Conservation (phyloP, 495 filamentous ascomycete genomes). For the Penicillium bialowiezense region DNA sequence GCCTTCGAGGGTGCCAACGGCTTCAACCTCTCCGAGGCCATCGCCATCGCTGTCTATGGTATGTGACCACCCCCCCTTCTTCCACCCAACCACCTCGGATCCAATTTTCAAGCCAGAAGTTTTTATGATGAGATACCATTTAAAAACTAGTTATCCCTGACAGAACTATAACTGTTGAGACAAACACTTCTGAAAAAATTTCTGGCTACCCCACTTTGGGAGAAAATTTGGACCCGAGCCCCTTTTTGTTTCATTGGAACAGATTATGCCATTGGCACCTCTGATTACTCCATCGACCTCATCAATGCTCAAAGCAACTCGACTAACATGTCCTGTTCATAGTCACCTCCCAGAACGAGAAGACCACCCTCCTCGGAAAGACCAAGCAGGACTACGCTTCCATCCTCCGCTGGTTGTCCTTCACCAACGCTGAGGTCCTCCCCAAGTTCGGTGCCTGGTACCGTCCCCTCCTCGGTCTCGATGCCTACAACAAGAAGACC, state of each 20-base stretch:
- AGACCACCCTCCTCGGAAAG: conserved; percentile 97
- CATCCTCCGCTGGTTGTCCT: conserved; percentile 96
- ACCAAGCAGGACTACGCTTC: conserved; percentile 99
- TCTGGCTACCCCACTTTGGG: conserved; percentile 34
- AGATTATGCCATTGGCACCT: conserved; percentile 16
- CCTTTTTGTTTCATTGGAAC: conserved; percentile 8
- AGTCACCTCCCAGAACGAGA: conserved; percentile 99
- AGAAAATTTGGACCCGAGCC: conserved; percentile 15
- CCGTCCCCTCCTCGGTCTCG: conserved; percentile 78
- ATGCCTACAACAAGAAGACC: conserved; percentile 95
- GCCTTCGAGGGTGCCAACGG: conserved; percentile 92
- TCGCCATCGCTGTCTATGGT: conserved; percentile 98
- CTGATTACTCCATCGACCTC: conserved; percentile 18
- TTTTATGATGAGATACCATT: conserved; percentile 75
- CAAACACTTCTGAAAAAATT: conserved; percentile 14
- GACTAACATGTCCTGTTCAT: conserved; percentile 30
- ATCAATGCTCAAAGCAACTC: conserved; percentile 12
- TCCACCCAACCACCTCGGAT: background rate
- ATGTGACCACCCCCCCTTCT: conserved; percentile 44
- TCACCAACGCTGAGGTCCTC: conserved; percentile 81
- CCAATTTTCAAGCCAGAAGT: conserved; percentile 9
- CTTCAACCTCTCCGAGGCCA: conserved; percentile 81
- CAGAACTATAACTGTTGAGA: conserved; percentile 76
- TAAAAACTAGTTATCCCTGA: conserved; percentile 91
- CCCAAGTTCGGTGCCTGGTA: conserved; percentile 75